These are phyloP conservation scores for Penicillium brasilianum DNA, from an alignment of 2,329 filamentous ascomycete species.

Conservation along the genomic window DNA sequence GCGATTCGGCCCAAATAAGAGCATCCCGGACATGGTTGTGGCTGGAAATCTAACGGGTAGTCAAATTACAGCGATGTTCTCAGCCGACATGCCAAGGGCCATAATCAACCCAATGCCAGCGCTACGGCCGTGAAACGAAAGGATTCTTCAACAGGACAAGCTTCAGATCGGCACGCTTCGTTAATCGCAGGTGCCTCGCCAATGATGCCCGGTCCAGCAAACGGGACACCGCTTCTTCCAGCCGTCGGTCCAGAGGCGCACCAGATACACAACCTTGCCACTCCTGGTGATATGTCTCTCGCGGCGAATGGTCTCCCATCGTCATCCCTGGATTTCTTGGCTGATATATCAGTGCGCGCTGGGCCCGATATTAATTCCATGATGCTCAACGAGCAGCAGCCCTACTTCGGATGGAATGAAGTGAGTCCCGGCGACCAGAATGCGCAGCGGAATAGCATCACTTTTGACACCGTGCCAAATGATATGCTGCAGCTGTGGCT, in stretches of 20 bases:
- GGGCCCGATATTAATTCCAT: slow-evolving; percentile 36
- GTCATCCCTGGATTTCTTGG: slow-evolving; percentile 49
- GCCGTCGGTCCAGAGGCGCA: slow-evolving; percentile 20
- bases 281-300: slow-evolving; percentile 34
- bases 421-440: slow-evolving; percentile 29
- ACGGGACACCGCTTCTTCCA: slow-evolving; percentile 26
- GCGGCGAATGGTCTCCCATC: slow-evolving; percentile 38
- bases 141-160: slow-evolving; percentile 34
- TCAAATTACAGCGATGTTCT: slow-evolving; percentile 51
- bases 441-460: slow-evolving; percentile 27
- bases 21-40: not conserved
- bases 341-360: slow-evolving; percentile 40
- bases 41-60: slow-evolving; percentile 20
- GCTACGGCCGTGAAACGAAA: slow-evolving; percentile 32
- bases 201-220: slow-evolving; percentile 14
- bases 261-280: slow-evolving; percentile 23
- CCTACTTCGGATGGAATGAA: slow-evolving; percentile 41
- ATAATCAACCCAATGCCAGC: slow-evolving; percentile 39
- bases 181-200: slow-evolving; percentile 19
- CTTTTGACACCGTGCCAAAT: slow-evolving; percentile 35
- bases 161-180: slow-evolving; percentile 34
- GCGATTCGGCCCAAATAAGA: not conserved
- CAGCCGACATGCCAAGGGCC: slow-evolving; percentile 58
- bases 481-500: slow-evolving; percentile 46
- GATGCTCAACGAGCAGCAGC: slow-evolving; percentile 37